Evolutionary conservation across 495 filamentous ascomycete genomes (phyloP).

Genomic region (Cercophora newfieldiana): DNA sequence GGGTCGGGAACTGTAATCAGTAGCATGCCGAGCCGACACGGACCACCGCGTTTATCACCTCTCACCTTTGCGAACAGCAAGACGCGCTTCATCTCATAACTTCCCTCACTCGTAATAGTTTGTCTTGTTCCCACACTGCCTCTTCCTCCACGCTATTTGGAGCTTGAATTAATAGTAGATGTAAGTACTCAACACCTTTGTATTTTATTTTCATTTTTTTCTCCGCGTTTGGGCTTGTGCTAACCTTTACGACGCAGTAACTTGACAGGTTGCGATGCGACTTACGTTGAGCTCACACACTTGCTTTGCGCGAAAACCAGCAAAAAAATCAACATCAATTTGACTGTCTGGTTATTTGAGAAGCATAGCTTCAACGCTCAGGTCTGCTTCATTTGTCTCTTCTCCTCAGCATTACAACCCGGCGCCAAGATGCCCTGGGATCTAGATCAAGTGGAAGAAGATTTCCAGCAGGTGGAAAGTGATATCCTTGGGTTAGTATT

Average conservation of each 20-base stretch:
- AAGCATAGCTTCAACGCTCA: neutral
- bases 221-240: neutral
- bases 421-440: neutral
- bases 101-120: neutral
- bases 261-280: neutral
- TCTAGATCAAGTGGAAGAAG: neutral
- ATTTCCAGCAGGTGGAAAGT: neutral
- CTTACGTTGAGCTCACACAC: neutral
- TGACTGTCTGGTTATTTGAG: neutral
- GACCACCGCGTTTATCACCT: neutral
- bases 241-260: neutral
- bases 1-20: neutral
- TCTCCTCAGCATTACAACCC: neutral
- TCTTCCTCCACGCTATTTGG: neutral
- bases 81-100: neutral
- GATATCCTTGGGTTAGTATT: neutral
- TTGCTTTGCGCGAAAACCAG: neutral
- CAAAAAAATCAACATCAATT: neutral
- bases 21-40: neutral
- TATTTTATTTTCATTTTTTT: neutral
- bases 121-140: neutral
- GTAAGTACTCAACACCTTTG: neutral
- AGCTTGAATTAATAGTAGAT: neutral
- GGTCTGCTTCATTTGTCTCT: neutral
- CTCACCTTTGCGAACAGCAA: neutral